Conservation (phyloP, 345 rosid species). For the Gossypium anomalum region DNA sequence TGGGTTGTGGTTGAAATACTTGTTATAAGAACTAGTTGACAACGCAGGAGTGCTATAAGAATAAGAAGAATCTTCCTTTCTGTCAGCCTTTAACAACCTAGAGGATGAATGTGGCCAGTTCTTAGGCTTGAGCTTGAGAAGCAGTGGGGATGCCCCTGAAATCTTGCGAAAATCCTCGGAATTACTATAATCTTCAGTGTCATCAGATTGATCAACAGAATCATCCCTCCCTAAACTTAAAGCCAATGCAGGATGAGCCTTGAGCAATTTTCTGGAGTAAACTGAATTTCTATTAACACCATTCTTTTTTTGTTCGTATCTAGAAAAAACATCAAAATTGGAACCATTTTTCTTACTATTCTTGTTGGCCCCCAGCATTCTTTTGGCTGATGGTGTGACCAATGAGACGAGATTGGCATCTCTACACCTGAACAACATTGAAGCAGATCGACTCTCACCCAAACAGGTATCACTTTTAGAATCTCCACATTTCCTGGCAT, state of each 20-base stretch:
- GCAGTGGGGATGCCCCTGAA: slow-evolving; percentile 62
- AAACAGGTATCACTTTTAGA: slow-evolving; percentile 50
- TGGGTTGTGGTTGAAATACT: slow-evolving; percentile 51
- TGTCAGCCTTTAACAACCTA: slow-evolving; percentile 42
- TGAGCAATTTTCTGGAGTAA: slow-evolving; percentile 33
- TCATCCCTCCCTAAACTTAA: slow-evolving; percentile 43
- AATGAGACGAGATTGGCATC: slow-evolving; percentile 48
- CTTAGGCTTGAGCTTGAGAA: slow-evolving; percentile 55
- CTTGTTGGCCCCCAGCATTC: slow-evolving; percentile 42
- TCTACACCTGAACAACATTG: slow-evolving; percentile 50
- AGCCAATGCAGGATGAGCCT: slow-evolving; percentile 34
- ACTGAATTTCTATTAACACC: slow-evolving; percentile 26
- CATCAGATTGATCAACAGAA: slow-evolving; percentile 59
- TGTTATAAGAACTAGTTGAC: slow-evolving; percentile 73
- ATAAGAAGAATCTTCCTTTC: slow-evolving; percentile 72
- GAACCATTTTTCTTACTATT: slow-evolving; percentile 43
- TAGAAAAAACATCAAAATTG: slow-evolving; percentile 43
- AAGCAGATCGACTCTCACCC: slow-evolving; percentile 40
- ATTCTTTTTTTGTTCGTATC: slow-evolving; percentile 42
- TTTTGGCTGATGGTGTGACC: slow-evolving; percentile 34
- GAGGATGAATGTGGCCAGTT: slow-evolving; percentile 59
- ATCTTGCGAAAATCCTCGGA: slow-evolving; percentile 55
- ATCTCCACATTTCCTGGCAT: slow-evolving; percentile 59
- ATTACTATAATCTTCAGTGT: slow-evolving; percentile 54
- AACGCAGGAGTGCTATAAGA: slow-evolving; percentile 83